Percentiles rank a stretch among this genome's conserved stretches.
These are phyloP conservation scores for Alopecurus myosuroides DNA, from an alignment of 176 grass and related monocot genomes.

Conservation along the genomic window DNA sequence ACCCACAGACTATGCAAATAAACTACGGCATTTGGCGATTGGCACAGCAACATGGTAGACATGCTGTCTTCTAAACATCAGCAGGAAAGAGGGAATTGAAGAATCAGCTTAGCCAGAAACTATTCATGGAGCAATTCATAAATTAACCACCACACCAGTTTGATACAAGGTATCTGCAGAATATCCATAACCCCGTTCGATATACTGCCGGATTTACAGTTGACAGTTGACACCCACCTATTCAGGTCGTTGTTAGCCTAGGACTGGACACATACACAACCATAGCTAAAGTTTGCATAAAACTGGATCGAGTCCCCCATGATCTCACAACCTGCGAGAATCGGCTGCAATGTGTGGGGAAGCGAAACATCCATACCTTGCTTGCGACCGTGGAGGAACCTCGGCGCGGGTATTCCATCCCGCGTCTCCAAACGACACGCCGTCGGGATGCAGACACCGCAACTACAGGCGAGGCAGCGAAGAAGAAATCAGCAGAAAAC, in stretches of 20 bases:
- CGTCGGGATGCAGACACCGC: constrained; percentile 9
- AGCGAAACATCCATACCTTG: constrained; percentile 5
- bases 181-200: not conserved
- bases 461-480: not conserved
- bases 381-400: not conserved
- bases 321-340: not conserved
- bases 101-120: not conserved
- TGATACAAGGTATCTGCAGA: not conserved
- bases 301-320: not conserved
- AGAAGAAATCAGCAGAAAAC: not conserved
- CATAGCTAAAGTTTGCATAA: not conserved
- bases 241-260: not conserved
- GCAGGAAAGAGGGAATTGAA: not conserved
- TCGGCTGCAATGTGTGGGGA: not conserved
- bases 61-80: not conserved
- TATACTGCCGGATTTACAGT: not conserved
- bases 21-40: not conserved
- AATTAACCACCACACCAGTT: not conserved
- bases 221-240: not conserved
- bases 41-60: not conserved
- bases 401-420: not conserved
- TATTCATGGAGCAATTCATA: not conserved
- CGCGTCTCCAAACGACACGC: not conserved
- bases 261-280: not conserved
- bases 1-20: not conserved